Conservation (phyloP, 2,329 filamentous ascomycete genomes). For the Colletotrichum zoysiae region DNA sequence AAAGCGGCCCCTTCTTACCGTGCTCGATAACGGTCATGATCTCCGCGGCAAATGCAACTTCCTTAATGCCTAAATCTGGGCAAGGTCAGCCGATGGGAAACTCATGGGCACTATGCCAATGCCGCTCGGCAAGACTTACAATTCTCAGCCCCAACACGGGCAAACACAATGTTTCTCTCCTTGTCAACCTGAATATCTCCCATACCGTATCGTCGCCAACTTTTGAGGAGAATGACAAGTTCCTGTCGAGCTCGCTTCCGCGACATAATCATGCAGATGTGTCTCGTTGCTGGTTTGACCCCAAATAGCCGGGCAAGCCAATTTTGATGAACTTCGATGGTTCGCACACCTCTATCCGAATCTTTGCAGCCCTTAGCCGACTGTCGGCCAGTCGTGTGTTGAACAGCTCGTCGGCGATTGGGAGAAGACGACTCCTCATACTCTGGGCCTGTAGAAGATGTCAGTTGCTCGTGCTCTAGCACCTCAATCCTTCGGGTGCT, state of each 20-base stretch:
- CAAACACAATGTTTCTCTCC: constrained; percentile 82
- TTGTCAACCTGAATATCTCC: constrained; percentile 84
- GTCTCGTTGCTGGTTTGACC: constrained; percentile 83
- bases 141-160: constrained; percentile 80
- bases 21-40: constrained; percentile 92
- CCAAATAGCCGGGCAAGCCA: constrained; percentile 93
- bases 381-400: constrained; percentile 39
- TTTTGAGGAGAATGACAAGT: constrained; percentile 78
- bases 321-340: constrained; percentile 78
- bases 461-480: constrained; percentile 38
- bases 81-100: constrained; percentile 39
- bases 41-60: constrained; percentile 88
- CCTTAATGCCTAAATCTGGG: constrained; percentile 82
- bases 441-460: constrained; percentile 48
- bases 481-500: background rate
- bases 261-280: constrained; percentile 81
- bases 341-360: constrained; percentile 57
- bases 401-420: constrained; percentile 45
- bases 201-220: constrained; percentile 88
- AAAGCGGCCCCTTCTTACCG: constrained; percentile 80
- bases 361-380: constrained; percentile 49
- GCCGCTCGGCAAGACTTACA: constrained; percentile 66
- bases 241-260: constrained; percentile 80
- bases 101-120: background rate
- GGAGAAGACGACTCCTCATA: constrained; percentile 48